Conservation (phyloP, 495 filamentous ascomycete species). For the Neurospora sp. region DNA sequence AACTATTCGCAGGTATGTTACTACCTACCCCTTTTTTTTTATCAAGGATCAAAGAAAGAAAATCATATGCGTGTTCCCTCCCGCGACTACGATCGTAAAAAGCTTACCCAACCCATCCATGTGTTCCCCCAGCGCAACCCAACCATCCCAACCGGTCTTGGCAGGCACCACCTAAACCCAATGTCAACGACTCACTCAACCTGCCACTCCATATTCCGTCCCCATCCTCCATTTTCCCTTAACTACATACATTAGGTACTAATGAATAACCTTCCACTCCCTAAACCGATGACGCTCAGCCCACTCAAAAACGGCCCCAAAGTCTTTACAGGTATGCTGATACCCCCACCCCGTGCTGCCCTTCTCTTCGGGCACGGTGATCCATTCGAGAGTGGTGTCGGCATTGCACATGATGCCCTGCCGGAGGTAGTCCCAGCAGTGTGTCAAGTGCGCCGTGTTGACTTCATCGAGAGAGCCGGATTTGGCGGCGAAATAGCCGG, state of each 20-base stretch:
- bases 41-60: too few relatives aligned
- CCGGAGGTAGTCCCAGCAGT: slow-evolving; percentile 13
- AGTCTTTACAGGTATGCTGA: not conserved
- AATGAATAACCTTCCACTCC: slow-evolving; percentile 1
- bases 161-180: not conserved
- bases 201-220: too few relatives aligned
- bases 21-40: too few relatives aligned
- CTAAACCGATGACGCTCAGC: not conserved
- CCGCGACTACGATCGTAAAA: too few relatives aligned
- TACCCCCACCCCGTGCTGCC: slow-evolving; percentile 2
- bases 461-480: not conserved
- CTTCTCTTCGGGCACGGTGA: not conserved
- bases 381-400: slow-evolving; percentile 8
- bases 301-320: not conserved
- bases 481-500: slow-evolving; percentile 1
- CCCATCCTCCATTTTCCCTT: not conserved
- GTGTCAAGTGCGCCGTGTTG: slow-evolving; percentile 7
- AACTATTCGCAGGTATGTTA: not conserved
- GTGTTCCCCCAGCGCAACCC: not conserved
- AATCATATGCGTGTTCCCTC: too few relatives aligned
- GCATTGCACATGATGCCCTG: slow-evolving; percentile 10
- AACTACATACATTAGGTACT: not conserved
- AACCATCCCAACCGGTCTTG: not conserved
- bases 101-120: too few relatives aligned
- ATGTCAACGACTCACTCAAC: not conserved